Evolutionary conservation across 352 stramenopile species (phyloP), one percentile per base, ranked within the genome.

Genomic region (Globisporangium nunn): DNA sequence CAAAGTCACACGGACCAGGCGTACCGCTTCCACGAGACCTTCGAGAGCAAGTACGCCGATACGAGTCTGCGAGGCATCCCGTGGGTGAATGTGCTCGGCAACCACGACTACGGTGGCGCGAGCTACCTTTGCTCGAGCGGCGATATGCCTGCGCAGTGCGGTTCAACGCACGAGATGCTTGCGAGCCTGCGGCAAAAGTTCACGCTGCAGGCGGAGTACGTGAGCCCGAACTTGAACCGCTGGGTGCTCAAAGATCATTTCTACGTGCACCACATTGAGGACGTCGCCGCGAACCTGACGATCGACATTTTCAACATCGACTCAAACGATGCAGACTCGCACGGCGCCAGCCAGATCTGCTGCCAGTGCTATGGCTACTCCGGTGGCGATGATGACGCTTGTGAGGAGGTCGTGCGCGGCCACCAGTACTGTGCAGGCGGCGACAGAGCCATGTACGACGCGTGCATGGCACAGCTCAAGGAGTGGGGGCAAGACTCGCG

Each of bases 251-350:
- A 70, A 4, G 85, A 88, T 51, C 83, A 91, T 66, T 95, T 92
- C 64, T 93, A 86, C 67, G 75, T 91, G 37, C 64, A 92, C 57
- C 78, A 70, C 30, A 70, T 95, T 44, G 63, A 70, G 18, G 74
- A 88, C 50, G 66, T 79, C 14, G 63, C 45, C 17, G 77, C 68
- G 12, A 78, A 77, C 49, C 67, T 92, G 48, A 88, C 66, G 15
- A 82, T 95, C 52, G 85, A 95, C 51, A 85, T 95, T 33, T 95
- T 91, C 54, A 95, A 91, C 58, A 41, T 95, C 14, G 83, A 95
- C 63, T 91, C 80, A 50, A 95, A 88, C 61, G 75, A 86, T 47
- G 80, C 80, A 0, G 77, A 71, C 33, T 72, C 75, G 6, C 81
- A 91, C 65, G 78, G 70, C 29, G 76, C 74, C 17, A 72, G 78